Base-by-base conservation (phyloP, 495 filamentous ascomycete genomes). In the Halenospora varia region DNA sequence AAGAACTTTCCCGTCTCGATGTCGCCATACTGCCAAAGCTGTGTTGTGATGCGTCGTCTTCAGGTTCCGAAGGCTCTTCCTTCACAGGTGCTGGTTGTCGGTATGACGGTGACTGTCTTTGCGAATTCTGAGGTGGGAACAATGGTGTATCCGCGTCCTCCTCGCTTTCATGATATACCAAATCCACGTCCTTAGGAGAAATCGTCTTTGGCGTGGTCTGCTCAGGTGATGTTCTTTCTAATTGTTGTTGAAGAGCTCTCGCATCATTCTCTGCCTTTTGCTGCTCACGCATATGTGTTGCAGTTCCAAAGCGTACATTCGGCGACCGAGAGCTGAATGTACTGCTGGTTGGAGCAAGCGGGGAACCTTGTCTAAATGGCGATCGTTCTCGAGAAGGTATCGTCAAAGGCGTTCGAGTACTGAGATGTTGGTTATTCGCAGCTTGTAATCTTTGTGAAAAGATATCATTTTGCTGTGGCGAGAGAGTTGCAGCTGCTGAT, bases 181-280 rank as follows among this genome's bases (percentile, higher is more conserved):
- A 75, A 57, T 93, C 68, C 3, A 92, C 90, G 65, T 97, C 94
- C 76, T 97, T 96, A 25, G 94, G 94, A 13, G 94, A 98, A 51
- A 98, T 97, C 3, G 95, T 97, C 68, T 89, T 89, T 0, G 89
- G 85, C 11, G 84, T 84, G 58, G 75, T 67, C 8, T 76, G 71
- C 18, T 77, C 66, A 24, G 68, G 61, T 41, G 56, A 65, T 66
- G 70, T 60, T 70, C 71, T 60, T 49, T 69, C 69, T 59, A 83
- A 69, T 51, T 82, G 81, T 51, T 78, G 75, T 54, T 73, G 75
- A 24, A 82, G 58, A 50, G 76, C 79, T 49, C 67, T 68, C 2
- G 79, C 80, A 46, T 87, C 83, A 23, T 76, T 74, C 61, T 83
- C 79, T 4, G 77, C 75, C 64, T 86, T 83, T 55, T 76, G 75